Base-by-base conservation (phyloP, 768 basidiomycete genomes). In the Mycena floridula region DNA sequence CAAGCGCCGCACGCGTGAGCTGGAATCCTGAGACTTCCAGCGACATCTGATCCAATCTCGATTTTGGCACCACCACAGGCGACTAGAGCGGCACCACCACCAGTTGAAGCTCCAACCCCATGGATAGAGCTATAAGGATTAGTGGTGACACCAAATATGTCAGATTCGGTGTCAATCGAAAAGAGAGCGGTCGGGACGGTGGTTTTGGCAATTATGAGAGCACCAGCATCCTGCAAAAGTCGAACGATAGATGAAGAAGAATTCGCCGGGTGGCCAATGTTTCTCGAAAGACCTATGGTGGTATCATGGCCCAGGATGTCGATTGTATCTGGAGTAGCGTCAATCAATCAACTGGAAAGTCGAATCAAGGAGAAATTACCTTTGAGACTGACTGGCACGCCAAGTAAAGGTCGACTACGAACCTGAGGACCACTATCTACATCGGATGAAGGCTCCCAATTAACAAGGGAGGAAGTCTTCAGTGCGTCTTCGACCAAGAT, bases 1-100 rank as follows among this genome's bases (percentile, higher is more conserved):
- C 77, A 86, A 2, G 83, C 62, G 2, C 85, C 87, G 49, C 82
- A 84, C 51, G 80, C 85, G 50, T 85, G 81, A 12, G 86, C 77
- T 3, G 87, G 87, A 22, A 77, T 74, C 41, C 87, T 73, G 28
- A 87, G 76, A 43, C 81, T 82, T 8, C 87, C 88, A 2, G 77
- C 86, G 23, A 88, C 64, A 52, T 89, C 86, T 4, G 84, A 78
- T 2, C 85, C 86, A 27, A 88, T 72, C 28, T 85, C 85, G 18
- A 85, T 70, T 52, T 79, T 76, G 28, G 73, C 73, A 8, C 82
- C 83, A 1, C 81, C 79, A 40, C 73, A 67, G 0, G 84, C 84
- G 0, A 88, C 54, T 2, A 87, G 70, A 1, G 84, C 82, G 1
- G 70, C 76, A 45, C 85, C 85, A 7, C 85, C 85, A 0, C 85